A percentile compares a stretch with the other conserved stretches of the same genome.
These are phyloP conservation scores for Dryas octopetala DNA, from an alignment of 306 rosid genomes.

Conservation along the genomic window DNA sequence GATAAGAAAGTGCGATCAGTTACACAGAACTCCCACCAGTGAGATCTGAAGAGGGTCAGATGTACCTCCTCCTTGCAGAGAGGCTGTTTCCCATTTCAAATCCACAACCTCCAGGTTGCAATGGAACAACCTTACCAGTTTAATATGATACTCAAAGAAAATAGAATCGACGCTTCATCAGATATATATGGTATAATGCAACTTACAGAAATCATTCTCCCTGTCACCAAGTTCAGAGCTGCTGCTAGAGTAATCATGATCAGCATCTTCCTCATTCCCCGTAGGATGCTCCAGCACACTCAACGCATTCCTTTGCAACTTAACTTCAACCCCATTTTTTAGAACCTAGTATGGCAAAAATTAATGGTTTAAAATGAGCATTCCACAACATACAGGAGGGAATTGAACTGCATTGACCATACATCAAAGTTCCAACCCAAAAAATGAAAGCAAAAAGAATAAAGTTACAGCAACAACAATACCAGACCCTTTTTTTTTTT, in stretches of 20 bases:
- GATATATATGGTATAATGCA: neutral
- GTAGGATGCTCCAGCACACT: slow-evolving; percentile 78
- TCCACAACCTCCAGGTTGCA: neutral
- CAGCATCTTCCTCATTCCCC: slow-evolving; percentile 48
- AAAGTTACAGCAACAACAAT: neutral
- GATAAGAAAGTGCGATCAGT: neutral
- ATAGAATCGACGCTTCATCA: neutral
- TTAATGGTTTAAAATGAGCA: neutral
- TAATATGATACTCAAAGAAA: neutral
- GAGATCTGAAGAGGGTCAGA: neutral
- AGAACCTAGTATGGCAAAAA: slow-evolving; percentile 43
- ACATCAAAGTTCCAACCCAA: neutral
- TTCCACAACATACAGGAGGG: neutral
- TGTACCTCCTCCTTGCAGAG: neutral
- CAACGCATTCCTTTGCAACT: slow-evolving; percentile 71
- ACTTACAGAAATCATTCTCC: slow-evolving; percentile 58
- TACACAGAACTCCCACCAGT: neutral
- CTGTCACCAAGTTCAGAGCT: slow-evolving; percentile 59
- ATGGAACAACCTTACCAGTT: neutral
- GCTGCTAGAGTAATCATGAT: slow-evolving; percentile 53
- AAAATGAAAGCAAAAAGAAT: neutral
- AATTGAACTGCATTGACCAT: neutral
- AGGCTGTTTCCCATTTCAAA: neutral
- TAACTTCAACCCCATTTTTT: slow-evolving; percentile 75
- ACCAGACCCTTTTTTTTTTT: neutral